Percentiles rank a stretch among this genome's conserved stretches.
These are phyloP conservation scores for Boletus insuetus DNA, from an alignment of 768 basidiomycete species.

Conservation along the genomic window DNA sequence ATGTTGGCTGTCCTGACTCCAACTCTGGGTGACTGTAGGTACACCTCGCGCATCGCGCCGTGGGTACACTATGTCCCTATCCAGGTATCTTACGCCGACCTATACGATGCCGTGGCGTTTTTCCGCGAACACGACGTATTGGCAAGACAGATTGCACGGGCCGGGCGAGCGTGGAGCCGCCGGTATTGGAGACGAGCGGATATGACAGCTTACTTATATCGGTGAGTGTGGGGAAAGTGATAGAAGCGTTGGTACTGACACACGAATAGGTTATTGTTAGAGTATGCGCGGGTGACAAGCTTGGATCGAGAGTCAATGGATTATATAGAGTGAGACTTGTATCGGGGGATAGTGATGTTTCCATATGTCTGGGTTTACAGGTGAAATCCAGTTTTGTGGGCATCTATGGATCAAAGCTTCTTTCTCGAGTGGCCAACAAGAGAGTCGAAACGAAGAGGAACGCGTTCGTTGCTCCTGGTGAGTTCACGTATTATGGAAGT, in stretches of 20 bases:
- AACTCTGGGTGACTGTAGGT: constrained; percentile 36
- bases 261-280: constrained; percentile 44
- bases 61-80: constrained; percentile 79
- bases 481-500: too few species aligned
- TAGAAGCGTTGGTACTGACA: not conserved
- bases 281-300: constrained; percentile 55
- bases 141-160: constrained; percentile 52
- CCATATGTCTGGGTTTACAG: too few species aligned
- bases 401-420: too few species aligned
- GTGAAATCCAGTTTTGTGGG: too few species aligned
- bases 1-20: too few species aligned
- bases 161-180: constrained; percentile 57
- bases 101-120: constrained; percentile 71
- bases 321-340: constrained; percentile 18
- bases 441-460: too few species aligned
- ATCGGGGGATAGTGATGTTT: too few species aligned
- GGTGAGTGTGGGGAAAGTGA: constrained; percentile 34
- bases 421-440: too few species aligned
- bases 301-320: constrained; percentile 43
- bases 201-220: constrained; percentile 54
- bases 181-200: constrained; percentile 61
- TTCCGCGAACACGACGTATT: constrained; percentile 67
- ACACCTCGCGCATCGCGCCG: constrained; percentile 52
- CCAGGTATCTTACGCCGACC: constrained; percentile 59
- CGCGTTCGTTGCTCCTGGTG: too few species aligned